Base-by-base conservation (phyloP, 257 asterid species). In the Thymus mandschuricus region DNA sequence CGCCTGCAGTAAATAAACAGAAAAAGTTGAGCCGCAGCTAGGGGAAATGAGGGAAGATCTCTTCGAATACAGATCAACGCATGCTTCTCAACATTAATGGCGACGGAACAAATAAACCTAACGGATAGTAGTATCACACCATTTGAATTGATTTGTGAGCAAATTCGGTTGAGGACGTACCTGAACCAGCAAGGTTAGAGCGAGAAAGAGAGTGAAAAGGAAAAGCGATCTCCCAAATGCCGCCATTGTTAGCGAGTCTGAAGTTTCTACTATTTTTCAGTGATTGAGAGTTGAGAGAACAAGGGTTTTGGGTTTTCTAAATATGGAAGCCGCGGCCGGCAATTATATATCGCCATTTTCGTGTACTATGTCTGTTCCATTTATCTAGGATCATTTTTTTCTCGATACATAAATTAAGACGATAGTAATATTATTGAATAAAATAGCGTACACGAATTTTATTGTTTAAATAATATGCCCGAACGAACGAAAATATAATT, bases 1-100 rank as follows among this genome's bases (percentile, higher is more conserved):
- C 10, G 97, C 97, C 98, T 91, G 88, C 82, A 73, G 58, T 40
- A 65, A 71, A 49, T 43, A 60, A 2, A 13, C 6, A 38, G 31
- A 33, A 3, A n/a, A 10, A 55, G 35, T 52, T 15, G 2, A 5
- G 58, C 21, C 21, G 21, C 30, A 21, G 1, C 5, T 1, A 31
- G 33, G 31, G 31, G 5, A 52, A 52, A 52, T 6, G 41, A 52
- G 29, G 15, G 10, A 34, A 21, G 55, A 56, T 67, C 59, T 60
- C 45, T 33, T 51, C 2, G 12, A 15, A 43, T 34, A 21, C 62
- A 73, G 74, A 66, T 73, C 78, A 21, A 44, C 6, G 41, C 61
- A 40, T 50, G 34, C 68, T 40, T 30, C 33, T 15, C 50, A 65
- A 64, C 29, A 57, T 65, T 10, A 31, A 74, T 31, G 63, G 33